Evolutionary conservation across 1,284 basidiomycete genomes (phyloP).

Genomic region (Gomphus bonarii): DNA sequence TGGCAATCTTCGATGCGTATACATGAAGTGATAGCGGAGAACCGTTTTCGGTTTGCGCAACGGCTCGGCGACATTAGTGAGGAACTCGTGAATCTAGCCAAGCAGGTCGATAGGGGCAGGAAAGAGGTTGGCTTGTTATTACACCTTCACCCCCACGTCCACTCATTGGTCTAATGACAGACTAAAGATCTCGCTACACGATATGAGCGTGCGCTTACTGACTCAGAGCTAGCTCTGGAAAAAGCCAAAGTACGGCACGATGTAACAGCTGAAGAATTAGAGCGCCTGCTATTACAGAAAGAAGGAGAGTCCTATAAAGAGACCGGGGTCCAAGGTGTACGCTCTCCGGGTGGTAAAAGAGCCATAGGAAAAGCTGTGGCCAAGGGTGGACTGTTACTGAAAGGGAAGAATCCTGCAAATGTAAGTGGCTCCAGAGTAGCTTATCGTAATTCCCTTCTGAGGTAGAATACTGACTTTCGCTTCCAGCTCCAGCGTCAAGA

Average conservation of each 20-base stretch:
- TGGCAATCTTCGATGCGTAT: slow-evolving; percentile 83
- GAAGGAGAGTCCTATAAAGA: slow-evolving; percentile 88
- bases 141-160: not conserved
- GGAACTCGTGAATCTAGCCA: slow-evolving; percentile 75
- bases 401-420: slow-evolving; percentile 90
- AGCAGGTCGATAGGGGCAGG: slow-evolving; percentile 90
- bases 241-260: slow-evolving; percentile 87
- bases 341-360: slow-evolving; percentile 57
- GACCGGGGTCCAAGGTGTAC: slow-evolving; percentile 48
- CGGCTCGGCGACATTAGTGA: slow-evolving; percentile 93
- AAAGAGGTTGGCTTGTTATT: slow-evolving; percentile 53
- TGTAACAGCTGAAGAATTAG: slow-evolving; percentile 86
- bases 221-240: slow-evolving; percentile 83
- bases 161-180: slow-evolving; percentile 27
- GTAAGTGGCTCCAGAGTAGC: slow-evolving; percentile 25
- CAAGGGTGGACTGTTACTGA: slow-evolving; percentile 84
- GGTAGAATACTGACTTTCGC: slow-evolving; percentile 4
- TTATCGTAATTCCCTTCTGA: not conserved
- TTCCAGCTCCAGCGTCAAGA: slow-evolving; percentile 83
- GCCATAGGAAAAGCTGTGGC: slow-evolving; percentile 82
- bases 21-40: slow-evolving; percentile 86
- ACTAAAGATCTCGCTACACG: slow-evolving; percentile 83
- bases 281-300: slow-evolving; percentile 88
- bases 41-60: slow-evolving; percentile 75
- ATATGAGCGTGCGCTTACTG: slow-evolving; percentile 82